Percentiles rank a stretch among this genome's conserved stretches.
Evolutionary conservation across 148 eudicot genomes (phyloP).

Genomic region (Polygonum aviculare): DNA sequence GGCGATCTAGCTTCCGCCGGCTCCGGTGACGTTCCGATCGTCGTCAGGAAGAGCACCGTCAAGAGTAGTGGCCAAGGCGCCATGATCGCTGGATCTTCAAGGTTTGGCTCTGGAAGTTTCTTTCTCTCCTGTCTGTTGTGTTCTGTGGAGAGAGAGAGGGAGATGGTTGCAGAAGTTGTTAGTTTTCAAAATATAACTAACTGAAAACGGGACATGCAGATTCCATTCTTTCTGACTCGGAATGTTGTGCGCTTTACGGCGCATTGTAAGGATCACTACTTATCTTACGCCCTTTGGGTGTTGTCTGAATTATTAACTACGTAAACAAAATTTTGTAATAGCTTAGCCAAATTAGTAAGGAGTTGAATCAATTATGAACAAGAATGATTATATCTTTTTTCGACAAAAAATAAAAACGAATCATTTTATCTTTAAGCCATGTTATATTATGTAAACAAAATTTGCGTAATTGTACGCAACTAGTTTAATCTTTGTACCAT

Average conservation of each 20-base stretch:
- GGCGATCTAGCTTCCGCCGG: slow-evolving; percentile 26
- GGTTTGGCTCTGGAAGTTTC: background rate
- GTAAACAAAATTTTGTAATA: too few relatives aligned
- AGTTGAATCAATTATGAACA: too few relatives aligned
- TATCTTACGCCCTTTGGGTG: background rate
- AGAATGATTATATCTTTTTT: too few relatives aligned
- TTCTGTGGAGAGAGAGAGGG: too few relatives aligned
- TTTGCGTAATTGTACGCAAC: too few relatives aligned
- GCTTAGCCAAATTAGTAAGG: too few relatives aligned
- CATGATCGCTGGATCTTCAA: background rate
- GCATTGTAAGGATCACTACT: background rate
- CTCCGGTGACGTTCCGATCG: background rate
- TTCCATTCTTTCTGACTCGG: background rate
- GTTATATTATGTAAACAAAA: too few relatives aligned
- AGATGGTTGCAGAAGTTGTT: background rate
- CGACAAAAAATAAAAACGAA: too few relatives aligned
- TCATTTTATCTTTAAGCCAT: too few relatives aligned
- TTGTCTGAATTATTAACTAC: background rate
- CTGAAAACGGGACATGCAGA: background rate
- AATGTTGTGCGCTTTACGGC: background rate
- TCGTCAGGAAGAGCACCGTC: background rate
- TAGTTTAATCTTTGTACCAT: too few relatives aligned
- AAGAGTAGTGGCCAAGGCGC: background rate
- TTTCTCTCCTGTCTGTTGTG: background rate
- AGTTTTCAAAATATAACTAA: background rate